phyloP scores from a whole-genome alignment of 306 rosid species.

The Glycine soja region DNA sequence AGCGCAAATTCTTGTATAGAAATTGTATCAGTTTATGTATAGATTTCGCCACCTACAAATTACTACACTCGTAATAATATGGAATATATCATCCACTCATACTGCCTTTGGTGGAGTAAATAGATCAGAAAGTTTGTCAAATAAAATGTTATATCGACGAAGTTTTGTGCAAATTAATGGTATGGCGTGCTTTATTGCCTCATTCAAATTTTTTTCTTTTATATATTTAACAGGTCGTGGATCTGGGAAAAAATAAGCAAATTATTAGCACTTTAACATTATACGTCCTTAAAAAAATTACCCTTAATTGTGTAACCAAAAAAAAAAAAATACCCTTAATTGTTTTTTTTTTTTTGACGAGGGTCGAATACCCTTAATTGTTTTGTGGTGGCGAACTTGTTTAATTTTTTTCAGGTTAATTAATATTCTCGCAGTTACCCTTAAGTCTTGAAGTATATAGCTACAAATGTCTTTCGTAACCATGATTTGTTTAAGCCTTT shows the following conservation, averaged over 20 bases:
- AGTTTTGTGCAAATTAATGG: not conserved
- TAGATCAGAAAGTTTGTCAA: not conserved
- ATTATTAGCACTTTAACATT: too few relatives aligned
- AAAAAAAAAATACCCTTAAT: too few relatives aligned
- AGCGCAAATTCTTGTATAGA: not conserved
- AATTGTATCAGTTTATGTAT: not conserved
- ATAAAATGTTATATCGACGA: not conserved
- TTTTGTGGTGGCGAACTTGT: too few relatives aligned
- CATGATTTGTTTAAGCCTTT: constrained; percentile 18
- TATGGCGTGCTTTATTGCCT: not conserved
- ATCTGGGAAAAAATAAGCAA: too few relatives aligned
- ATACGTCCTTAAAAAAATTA: too few relatives aligned
- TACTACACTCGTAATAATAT: not conserved
- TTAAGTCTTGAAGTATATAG: not conserved
- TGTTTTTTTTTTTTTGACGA: too few relatives aligned
- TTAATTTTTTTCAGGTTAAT: too few relatives aligned
- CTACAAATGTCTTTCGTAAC: constrained; percentile 19
- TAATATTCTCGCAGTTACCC: not conserved
- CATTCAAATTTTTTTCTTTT: too few relatives aligned
- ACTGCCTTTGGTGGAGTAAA: not conserved
- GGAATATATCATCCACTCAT: not conserved
- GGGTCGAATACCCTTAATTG: too few relatives aligned
- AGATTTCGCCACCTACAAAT: not conserved
- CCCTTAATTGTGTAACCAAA: too few relatives aligned
- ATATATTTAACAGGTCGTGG: too few relatives aligned